Conservation (phyloP, 768 basidiomycete genomes). For the Grammothele lineata region DNA sequence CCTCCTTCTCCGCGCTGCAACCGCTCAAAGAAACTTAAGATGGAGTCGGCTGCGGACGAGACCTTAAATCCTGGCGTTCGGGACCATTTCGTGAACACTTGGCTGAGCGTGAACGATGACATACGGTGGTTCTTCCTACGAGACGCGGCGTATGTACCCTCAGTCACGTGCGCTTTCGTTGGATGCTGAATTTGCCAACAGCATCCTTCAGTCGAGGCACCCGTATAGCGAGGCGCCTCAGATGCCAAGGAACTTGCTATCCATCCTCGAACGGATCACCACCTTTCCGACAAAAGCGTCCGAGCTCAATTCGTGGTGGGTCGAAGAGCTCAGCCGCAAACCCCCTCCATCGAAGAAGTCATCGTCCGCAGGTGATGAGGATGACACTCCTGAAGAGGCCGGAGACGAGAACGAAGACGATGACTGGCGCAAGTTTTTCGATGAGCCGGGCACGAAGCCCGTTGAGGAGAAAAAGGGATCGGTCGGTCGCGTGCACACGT, state of each 20-base stretch:
- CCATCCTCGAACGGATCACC: slow-evolving; percentile 43
- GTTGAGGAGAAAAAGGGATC: slow-evolving; percentile 30
- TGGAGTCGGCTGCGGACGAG: slow-evolving; percentile 20
- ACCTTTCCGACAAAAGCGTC: slow-evolving; percentile 69
- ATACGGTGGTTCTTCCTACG: slow-evolving; percentile 87
- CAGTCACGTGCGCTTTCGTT: too few relatives aligned
- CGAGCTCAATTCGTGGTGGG: slow-evolving; percentile 79
- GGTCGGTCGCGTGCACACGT: slow-evolving; percentile 48
- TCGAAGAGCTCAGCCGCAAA: slow-evolving; percentile 58
- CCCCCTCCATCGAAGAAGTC: slow-evolving; percentile 26
- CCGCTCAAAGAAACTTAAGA: slow-evolving; percentile 15
- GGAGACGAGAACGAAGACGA: slow-evolving; percentile 38
- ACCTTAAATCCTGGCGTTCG: slow-evolving; percentile 56
- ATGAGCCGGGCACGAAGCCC: slow-evolving; percentile 42
- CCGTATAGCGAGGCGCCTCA: slow-evolving; percentile 25
- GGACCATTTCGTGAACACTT: slow-evolving; percentile 60
- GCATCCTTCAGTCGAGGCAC: slow-evolving; percentile 31
- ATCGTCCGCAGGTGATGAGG: slow-evolving; percentile 22
- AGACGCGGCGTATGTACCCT: slow-evolving; percentile 57
- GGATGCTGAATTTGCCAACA: too few relatives aligned
- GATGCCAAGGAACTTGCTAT: slow-evolving; percentile 26
- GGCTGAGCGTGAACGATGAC: slow-evolving; percentile 78
- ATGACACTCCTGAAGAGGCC: slow-evolving; percentile 30
- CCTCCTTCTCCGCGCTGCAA: slow-evolving; percentile 41
- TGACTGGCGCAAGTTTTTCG: slow-evolving; percentile 86